Evolutionary conservation across 2,329 filamentous ascomycete species (phyloP).

Genomic region (Ceratocystis huliohia): DNA sequence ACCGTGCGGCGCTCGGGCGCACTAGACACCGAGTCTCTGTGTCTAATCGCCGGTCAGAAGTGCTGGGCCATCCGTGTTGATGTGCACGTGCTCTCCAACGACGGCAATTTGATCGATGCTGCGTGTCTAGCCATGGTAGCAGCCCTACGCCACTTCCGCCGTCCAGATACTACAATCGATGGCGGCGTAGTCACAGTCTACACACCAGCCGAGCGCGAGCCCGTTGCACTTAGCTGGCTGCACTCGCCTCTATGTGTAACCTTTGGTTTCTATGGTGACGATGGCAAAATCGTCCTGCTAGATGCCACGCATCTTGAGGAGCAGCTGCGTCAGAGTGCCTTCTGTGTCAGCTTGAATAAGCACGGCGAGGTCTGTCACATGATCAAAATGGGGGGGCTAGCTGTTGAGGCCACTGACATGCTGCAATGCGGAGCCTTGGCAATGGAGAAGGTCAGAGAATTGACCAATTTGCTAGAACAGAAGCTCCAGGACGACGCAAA

Average conservation of each 20-base stretch:
- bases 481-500: slow-evolving; percentile 67
- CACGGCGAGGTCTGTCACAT: slow-evolving; percentile 86
- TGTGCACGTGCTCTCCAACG: slow-evolving; percentile 79
- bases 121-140: slow-evolving; percentile 79
- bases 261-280: slow-evolving; percentile 63
- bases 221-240: slow-evolving; percentile 77
- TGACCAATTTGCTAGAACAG: slow-evolving; percentile 60
- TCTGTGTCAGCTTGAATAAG: slow-evolving; percentile 75
- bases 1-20: slow-evolving; percentile 84
- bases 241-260: slow-evolving; percentile 88
- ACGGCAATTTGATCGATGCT: slow-evolving; percentile 79
- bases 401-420: slow-evolving; percentile 66
- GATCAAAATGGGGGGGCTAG: slow-evolving; percentile 73
- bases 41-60: slow-evolving; percentile 78
- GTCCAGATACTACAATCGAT: slow-evolving; percentile 77
- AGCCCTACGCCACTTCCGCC: slow-evolving; percentile 78
- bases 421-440: slow-evolving; percentile 65
- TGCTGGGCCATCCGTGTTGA: slow-evolving; percentile 88
- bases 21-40: slow-evolving; percentile 89
- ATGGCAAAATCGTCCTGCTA: slow-evolving; percentile 53
- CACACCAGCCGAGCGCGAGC: slow-evolving; percentile 71
- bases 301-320: slow-evolving; percentile 65
- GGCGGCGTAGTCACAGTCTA: slow-evolving; percentile 77
- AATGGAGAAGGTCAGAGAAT: slow-evolving; percentile 64
- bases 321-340: slow-evolving; percentile 58